Percentiles rank a stretch among this genome's conserved stretches.
phyloP scores from a whole-genome alignment of 148 eudicot species.

The Cornus kousa region DNA sequence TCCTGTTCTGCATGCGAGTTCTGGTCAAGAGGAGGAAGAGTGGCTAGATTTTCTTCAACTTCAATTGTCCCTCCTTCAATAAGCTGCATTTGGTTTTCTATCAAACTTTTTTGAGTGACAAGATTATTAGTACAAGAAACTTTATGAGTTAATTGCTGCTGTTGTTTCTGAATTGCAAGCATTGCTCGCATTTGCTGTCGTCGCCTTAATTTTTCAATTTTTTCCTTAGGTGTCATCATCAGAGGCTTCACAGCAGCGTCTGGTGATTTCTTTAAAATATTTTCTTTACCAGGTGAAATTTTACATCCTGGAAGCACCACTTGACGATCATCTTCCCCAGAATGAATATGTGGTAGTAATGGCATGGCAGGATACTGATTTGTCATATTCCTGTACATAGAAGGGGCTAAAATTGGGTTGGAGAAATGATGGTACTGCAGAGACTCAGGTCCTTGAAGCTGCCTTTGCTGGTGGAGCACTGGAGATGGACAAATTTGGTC shows the following conservation, averaged over 20 bases:
- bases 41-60: constrained; percentile 27
- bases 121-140: constrained; percentile 25
- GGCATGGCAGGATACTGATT: constrained; percentile 28
- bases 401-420: constrained; percentile 28
- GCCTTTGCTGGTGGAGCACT: constrained; percentile 29
- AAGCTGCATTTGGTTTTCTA: constrained; percentile 20
- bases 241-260: constrained; percentile 26
- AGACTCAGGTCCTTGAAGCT: constrained; percentile 30
- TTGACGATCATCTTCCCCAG: constrained; percentile 32
- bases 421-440: constrained; percentile 30
- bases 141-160: constrained; percentile 48
- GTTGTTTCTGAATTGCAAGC: constrained; percentile 82
- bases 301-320: constrained; percentile 28
- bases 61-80: constrained; percentile 39
- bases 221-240: constrained; percentile 78
- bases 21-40: constrained; percentile 37
- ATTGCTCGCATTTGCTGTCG: constrained; percentile 84
- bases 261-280: constrained; percentile 29
- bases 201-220: constrained; percentile 77
- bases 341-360: constrained; percentile 23
- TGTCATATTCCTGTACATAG: constrained; percentile 29
- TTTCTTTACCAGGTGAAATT: constrained; percentile 29
- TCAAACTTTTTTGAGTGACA: constrained; percentile 19
- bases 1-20: constrained; percentile 41
- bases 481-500: constrained; percentile 26